These are phyloP conservation scores for Neurospora sp. DNA, from an alignment of 495 filamentous ascomycete genomes.

Conservation along the genomic window DNA sequence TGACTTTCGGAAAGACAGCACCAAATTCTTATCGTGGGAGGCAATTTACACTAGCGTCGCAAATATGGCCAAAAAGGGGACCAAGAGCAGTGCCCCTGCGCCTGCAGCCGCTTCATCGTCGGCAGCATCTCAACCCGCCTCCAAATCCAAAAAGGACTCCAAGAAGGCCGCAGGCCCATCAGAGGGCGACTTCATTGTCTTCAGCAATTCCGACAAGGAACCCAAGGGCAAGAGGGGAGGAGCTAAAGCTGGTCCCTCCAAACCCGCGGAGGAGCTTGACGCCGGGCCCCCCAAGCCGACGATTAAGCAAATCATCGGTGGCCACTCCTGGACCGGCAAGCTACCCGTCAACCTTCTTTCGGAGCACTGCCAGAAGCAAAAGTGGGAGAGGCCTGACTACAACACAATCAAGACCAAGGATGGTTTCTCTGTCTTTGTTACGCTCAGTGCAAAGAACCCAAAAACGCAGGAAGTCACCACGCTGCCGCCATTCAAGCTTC, in stretches of 20 bases:
- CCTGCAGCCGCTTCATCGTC: slow-evolving; percentile 19
- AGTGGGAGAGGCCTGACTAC: slow-evolving; percentile 92
- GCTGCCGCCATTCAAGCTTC: slow-evolving; percentile 74
- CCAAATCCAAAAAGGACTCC: slow-evolving; percentile 18
- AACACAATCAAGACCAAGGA: slow-evolving; percentile 44
- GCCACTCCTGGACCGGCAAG: slow-evolving; percentile 95
- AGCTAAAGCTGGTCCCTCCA: slow-evolving; percentile 25
- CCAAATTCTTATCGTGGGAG: not conserved
- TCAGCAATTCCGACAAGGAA: slow-evolving; percentile 53
- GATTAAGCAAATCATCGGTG: slow-evolving; percentile 81
- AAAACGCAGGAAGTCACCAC: slow-evolving; percentile 70
- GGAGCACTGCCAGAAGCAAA: slow-evolving; percentile 90
- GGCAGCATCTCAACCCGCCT: slow-evolving; percentile 9
- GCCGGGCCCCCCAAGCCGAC: slow-evolving; percentile 60
- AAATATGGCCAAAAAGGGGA: slow-evolving; percentile 39
- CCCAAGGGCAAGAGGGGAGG: slow-evolving; percentile 40
- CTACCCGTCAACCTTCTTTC: slow-evolving; percentile 84
- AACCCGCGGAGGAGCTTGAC: slow-evolving; percentile 23
- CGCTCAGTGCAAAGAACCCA: slow-evolving; percentile 63
- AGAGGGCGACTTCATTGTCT: slow-evolving; percentile 58
- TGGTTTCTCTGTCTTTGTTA: slow-evolving; percentile 70
- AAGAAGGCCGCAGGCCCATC: slow-evolving; percentile 25
- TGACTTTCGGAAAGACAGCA: not conserved
- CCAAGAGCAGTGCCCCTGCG: slow-evolving; percentile 29
- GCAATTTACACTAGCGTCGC: not conserved